Percentiles rank a stretch among this genome's conserved stretches.
Evolutionary conservation across 805 yeast species (phyloP).

Genomic region (Suhomyces tanzawaensis): DNA sequence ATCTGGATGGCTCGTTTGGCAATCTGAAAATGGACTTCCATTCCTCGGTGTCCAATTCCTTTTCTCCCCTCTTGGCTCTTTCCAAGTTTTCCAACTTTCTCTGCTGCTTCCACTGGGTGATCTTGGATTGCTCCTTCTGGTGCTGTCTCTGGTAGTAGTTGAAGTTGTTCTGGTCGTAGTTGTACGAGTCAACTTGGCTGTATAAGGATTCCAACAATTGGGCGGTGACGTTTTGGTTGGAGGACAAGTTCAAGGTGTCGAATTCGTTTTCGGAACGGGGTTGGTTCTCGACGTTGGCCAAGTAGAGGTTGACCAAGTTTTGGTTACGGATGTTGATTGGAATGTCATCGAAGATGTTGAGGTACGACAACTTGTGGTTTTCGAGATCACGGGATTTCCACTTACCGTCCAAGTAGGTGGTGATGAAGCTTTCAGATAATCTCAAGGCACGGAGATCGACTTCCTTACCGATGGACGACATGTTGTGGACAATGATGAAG

Average conservation of each 20-base stretch:
- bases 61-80: conserved; percentile 57
- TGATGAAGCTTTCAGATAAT: conserved; percentile 60
- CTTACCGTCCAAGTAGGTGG: conserved; percentile 53
- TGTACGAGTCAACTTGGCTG: conserved; percentile 70
- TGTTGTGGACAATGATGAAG: conserved; percentile 64
- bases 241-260: conserved; percentile 40
- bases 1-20: conserved; percentile 73
- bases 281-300: conserved; percentile 29
- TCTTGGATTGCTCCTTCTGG: conserved; percentile 65
- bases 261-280: conserved; percentile 23
- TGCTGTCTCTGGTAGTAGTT: conserved; percentile 78
- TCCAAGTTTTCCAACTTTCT: conserved; percentile 63
- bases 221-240: conserved; percentile 43
- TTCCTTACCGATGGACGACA: conserved; percentile 63
- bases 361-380: conserved; percentile 57
- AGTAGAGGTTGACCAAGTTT: conserved; percentile 58
- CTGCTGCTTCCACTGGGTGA: conserved; percentile 72
- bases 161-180: conserved; percentile 75
- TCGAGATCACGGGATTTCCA: conserved; percentile 66
- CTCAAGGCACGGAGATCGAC: conserved; percentile 68
- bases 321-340: conserved; percentile 66
- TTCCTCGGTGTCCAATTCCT: conserved; percentile 54
- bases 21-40: conserved; percentile 62
- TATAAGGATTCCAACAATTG: conserved; percentile 59
- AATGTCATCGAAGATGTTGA: conserved; percentile 69